Evolutionary conservation across 805 yeast genomes (phyloP).

Genomic region (Metschnikowia lochheadii): DNA sequence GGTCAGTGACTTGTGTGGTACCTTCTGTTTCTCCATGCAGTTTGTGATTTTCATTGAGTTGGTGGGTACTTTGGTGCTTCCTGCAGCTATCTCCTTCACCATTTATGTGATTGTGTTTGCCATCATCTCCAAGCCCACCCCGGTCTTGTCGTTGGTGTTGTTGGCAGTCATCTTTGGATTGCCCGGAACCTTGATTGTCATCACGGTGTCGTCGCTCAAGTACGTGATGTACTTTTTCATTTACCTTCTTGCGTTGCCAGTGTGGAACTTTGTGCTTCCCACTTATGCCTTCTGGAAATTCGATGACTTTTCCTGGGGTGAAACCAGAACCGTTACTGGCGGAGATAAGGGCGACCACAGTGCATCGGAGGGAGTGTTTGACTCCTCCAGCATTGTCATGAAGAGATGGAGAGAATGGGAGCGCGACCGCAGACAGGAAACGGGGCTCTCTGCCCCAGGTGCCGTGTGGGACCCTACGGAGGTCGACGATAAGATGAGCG

Average conservation of each 20-base stretch:
- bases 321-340: slow-evolving; percentile 75
- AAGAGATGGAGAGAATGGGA: slow-evolving; percentile 95
- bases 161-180: slow-evolving; percentile 78
- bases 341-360: slow-evolving; percentile 66
- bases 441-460: slow-evolving; percentile 30
- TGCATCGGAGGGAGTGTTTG: slow-evolving; percentile 76
- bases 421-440: slow-evolving; percentile 49
- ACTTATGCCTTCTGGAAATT: slow-evolving; percentile 89
- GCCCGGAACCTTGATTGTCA: slow-evolving; percentile 76
- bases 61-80: slow-evolving; percentile 82
- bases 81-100: slow-evolving; percentile 83
- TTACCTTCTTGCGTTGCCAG: slow-evolving; percentile 78
- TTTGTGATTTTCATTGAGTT: slow-evolving; percentile 81
- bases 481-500: slow-evolving; percentile 6
- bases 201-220: slow-evolving; percentile 71
- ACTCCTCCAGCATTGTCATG: slow-evolving; percentile 85
- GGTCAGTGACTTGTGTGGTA: slow-evolving; percentile 87
- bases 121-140: slow-evolving; percentile 69
- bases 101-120: slow-evolving; percentile 72
- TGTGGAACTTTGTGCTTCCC: slow-evolving; percentile 90
- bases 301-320: slow-evolving; percentile 97
- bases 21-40: slow-evolving; percentile 93
- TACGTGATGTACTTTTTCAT: slow-evolving; percentile 77
- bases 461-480: slow-evolving; percentile 46
- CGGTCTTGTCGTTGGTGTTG: slow-evolving; percentile 68